These are phyloP conservation scores for Solanum commersonii DNA, from an alignment of 257 asterid species.

Conservation along the genomic window DNA sequence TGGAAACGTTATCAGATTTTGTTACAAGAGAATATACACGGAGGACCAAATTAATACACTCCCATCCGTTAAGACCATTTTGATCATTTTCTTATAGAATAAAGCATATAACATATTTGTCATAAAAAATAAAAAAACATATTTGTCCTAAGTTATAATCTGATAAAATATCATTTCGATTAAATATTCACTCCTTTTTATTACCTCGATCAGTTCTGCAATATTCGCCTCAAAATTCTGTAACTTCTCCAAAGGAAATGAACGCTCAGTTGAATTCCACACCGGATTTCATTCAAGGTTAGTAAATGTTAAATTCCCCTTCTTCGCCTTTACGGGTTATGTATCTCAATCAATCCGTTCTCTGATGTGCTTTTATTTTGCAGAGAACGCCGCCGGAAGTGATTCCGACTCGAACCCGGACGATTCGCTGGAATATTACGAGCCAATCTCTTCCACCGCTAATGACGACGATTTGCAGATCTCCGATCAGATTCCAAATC, in stretches of 20 bases:
- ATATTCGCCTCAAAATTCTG: too few relatives aligned
- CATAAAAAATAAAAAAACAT: neutral
- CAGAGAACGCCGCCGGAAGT: constrained; percentile 36
- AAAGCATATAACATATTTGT: neutral
- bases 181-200: neutral
- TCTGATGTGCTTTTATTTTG: neutral
- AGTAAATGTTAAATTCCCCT: too few relatives aligned
- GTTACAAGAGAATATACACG: neutral
- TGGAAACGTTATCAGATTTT: neutral
- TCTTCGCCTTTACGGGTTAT: neutral
- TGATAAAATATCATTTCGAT: neutral
- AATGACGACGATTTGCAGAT: constrained; percentile 20
- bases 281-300: neutral
- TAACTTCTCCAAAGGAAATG: neutral
- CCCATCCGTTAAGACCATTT: neutral
- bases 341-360: neutral
- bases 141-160: neutral
- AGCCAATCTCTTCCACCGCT: constrained; percentile 40
- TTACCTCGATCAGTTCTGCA: neutral
- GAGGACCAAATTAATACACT: neutral
- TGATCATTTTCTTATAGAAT: neutral
- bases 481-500: constrained; percentile 4
- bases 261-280: constrained; percentile 2
- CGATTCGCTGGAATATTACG: constrained; percentile 51
- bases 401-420: constrained; percentile 62